Evolutionary conservation across 495 filamentous ascomycete species (phyloP).

Genomic region (Immersiella caudata): DNA sequence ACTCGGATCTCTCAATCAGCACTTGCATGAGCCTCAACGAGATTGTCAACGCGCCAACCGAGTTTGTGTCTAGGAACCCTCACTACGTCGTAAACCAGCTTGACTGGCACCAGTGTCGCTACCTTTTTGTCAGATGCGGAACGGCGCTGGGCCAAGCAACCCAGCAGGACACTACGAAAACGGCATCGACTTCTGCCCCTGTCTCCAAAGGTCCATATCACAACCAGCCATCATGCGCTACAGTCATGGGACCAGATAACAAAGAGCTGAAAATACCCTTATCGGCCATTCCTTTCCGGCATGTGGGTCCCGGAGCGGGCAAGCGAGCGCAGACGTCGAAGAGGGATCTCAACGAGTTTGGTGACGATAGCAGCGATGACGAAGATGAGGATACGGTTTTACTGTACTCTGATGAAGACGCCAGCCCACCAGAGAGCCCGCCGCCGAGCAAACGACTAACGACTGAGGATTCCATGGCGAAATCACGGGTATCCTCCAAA

Average conservation of each 20-base stretch:
- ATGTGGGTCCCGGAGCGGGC: neutral
- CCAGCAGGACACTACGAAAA: neutral
- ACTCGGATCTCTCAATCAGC: slow-evolving; percentile 61
- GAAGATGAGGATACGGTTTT: slow-evolving; percentile 56
- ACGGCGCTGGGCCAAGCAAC: neutral
- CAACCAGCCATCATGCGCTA: slow-evolving; percentile 1
- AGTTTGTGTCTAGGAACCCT: slow-evolving; percentile 59
- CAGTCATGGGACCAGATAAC: slow-evolving; percentile 10
- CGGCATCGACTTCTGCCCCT: neutral
- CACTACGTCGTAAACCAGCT: slow-evolving; percentile 74
- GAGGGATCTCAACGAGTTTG: slow-evolving; percentile 3
- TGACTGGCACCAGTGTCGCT: slow-evolving; percentile 92
- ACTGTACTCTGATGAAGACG: slow-evolving; percentile 38
- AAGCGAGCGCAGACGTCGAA: neutral
- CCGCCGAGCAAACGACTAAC: neutral
- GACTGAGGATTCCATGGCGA: neutral
- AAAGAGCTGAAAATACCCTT: slow-evolving; percentile 30
- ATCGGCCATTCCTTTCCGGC: slow-evolving; percentile 33
- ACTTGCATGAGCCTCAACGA: slow-evolving; percentile 80
- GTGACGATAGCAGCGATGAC: slow-evolving; percentile 52
- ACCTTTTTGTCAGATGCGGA: slow-evolving; percentile 68
- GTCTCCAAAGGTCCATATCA: neutral
- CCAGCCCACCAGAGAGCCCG: neutral
- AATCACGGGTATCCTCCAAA: neutral
- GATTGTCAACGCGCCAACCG: slow-evolving; percentile 72